These are phyloP conservation scores for Ramicandelaber brevisporus DNA, from an alignment of 192 early-diverging fungal genomes.

Conservation along the genomic window DNA sequence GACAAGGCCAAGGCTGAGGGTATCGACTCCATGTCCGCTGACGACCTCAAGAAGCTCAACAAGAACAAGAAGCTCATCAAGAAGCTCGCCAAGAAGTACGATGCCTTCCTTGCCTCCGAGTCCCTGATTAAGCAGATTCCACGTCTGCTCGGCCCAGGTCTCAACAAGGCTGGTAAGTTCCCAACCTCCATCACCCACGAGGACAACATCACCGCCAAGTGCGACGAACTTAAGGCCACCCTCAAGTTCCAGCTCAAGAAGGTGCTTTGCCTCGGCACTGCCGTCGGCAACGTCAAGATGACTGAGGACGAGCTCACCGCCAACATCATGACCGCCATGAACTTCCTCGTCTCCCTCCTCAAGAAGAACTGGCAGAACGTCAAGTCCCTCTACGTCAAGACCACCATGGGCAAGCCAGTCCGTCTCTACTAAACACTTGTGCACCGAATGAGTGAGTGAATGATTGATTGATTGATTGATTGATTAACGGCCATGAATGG, in stretches of 20 bases:
- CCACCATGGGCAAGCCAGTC: constrained; percentile 83
- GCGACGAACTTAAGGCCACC: constrained; percentile 81
- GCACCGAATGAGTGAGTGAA: constrained; percentile 1
- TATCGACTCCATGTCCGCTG: constrained; percentile 78
- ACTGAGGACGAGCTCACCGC: constrained; percentile 80
- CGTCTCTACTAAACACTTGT: constrained; percentile 80
- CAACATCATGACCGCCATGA: constrained; percentile 95
- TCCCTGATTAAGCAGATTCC: constrained; percentile 98
- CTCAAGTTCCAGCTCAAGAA: constrained; percentile 99
- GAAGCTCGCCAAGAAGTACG: constrained; percentile 97
- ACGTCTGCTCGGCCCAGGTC: constrained; percentile 92
- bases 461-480: constrained; percentile 1
- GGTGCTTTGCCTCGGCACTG: constrained; percentile 92
- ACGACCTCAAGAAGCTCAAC: constrained; percentile 98
- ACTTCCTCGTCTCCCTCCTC: constrained; percentile 91
- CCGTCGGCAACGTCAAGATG: constrained; percentile 86
- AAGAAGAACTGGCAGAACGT: constrained; percentile 99
- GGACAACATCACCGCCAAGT: constrained; percentile 68
- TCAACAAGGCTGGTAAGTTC: constrained; percentile 98
- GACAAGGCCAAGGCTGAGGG: constrained; percentile 80
- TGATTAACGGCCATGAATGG: neutral
- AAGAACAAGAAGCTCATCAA: constrained; percentile 99
- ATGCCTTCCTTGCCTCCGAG: constrained; percentile 94
- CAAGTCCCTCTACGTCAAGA: constrained; percentile 93
- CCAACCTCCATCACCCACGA: constrained; percentile 79